A percentile compares a stretch with the other conserved stretches of the same genome.
Evolutionary conservation across 176 grass and related monocot genomes (phyloP).

Genomic region (Pontederia crassipes): DNA sequence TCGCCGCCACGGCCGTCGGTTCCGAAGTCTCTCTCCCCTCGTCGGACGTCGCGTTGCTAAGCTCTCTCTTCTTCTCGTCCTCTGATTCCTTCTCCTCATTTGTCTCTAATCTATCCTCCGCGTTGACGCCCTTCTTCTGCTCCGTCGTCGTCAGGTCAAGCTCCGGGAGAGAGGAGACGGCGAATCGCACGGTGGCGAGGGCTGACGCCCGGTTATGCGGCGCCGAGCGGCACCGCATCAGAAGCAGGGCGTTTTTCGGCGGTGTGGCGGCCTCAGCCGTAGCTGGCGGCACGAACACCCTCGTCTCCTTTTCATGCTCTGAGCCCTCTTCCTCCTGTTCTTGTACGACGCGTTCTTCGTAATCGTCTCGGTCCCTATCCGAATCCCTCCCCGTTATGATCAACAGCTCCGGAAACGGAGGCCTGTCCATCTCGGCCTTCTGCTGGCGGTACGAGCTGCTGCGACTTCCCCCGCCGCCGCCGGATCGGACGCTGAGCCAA

Average conservation of each 20-base stretch:
- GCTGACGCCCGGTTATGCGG: conserved; percentile 66
- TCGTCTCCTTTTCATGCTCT: conserved; percentile 20
- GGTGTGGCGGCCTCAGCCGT: conserved; percentile 32
- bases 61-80: conserved; percentile 10
- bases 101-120: conserved; percentile 8
- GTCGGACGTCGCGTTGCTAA: conserved; percentile 6
- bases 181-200: conserved; percentile 33
- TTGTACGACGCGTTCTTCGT: background rate
- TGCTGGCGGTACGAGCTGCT: conserved; percentile 5
- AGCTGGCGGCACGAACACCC: conserved; percentile 35
- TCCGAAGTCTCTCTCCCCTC: background rate
- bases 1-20: background rate
- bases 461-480: background rate
- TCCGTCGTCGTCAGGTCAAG: conserved; percentile 11
- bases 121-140: too few relatives aligned
- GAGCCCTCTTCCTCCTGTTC: conserved; percentile 1
- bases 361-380: conserved; percentile 2
- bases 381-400: conserved; percentile 1
- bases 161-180: conserved; percentile 5
- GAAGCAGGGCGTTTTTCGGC: conserved; percentile 87
- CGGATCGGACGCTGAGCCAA: conserved; percentile 13
- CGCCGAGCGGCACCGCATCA: conserved; percentile 91
- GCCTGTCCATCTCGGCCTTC: background rate
- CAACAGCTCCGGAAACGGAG: conserved; percentile 1
- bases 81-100: background rate